These are phyloP conservation scores for Flagelloscypha sp. DNA, from an alignment of 768 basidiomycete species.

Conservation along the genomic window DNA sequence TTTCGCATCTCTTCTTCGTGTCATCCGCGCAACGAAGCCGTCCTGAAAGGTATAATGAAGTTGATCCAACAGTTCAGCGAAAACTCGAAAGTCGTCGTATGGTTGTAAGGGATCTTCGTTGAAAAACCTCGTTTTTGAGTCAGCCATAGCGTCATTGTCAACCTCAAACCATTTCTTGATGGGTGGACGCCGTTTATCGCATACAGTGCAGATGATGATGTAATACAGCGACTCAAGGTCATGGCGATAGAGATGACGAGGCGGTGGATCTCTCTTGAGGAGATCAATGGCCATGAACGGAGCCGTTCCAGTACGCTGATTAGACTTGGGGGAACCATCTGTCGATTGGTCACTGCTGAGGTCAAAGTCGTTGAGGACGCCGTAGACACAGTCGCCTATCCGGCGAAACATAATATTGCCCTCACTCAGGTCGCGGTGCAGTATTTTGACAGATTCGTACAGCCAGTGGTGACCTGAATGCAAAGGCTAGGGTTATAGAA, in stretches of 20 bases:
- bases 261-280: constrained; percentile 4
- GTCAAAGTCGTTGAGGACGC: constrained; percentile 7
- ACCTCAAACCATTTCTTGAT: too few relatives aligned
- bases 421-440: constrained; percentile 9
- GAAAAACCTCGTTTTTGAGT: too few relatives aligned
- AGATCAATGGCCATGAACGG: constrained; percentile 5
- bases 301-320: constrained; percentile 3
- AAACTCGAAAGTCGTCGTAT: too few relatives aligned
- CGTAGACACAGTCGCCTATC: constrained; percentile 5
- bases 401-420: constrained; percentile 10
- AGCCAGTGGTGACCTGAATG: constrained; percentile 3
- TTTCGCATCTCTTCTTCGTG: too few relatives aligned
- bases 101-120: too few relatives aligned
- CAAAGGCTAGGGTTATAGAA: not conserved
- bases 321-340: not conserved
- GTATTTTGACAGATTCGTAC: constrained; percentile 4
- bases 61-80: too few relatives aligned
- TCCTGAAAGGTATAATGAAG: too few relatives aligned
- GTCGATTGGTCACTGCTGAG: not conserved
- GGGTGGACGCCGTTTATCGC: too few relatives aligned
- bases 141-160: too few relatives aligned
- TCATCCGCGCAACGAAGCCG: too few relatives aligned
- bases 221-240: constrained; percentile 21
- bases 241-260: constrained; percentile 17
- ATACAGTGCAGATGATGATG: constrained; percentile 13